Evolutionary conservation across 192 early-diverging fungal genomes (phyloP).

Genomic region (Coemansia sp.): DNA sequence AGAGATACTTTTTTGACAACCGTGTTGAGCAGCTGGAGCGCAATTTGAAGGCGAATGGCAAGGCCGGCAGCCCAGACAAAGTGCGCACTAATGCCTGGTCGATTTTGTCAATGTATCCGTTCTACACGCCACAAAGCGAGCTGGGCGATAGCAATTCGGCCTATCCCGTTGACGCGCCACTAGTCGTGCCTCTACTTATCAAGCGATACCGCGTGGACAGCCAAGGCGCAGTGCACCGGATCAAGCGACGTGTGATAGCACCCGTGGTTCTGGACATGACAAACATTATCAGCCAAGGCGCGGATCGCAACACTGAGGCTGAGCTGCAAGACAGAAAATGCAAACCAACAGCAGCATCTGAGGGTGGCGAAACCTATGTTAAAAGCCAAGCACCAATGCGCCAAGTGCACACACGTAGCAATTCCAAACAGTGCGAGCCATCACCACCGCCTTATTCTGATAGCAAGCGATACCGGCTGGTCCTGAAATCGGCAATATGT

Average conservation of each 20-base stretch:
- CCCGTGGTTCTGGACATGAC: slow-evolving; percentile 46
- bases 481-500: slow-evolving; percentile 58
- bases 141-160: slow-evolving; percentile 55
- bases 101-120: slow-evolving; percentile 64
- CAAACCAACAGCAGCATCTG: slow-evolving; percentile 6
- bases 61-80: slow-evolving; percentile 8
- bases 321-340: not conserved
- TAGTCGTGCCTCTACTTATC: slow-evolving; percentile 67
- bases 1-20: slow-evolving; percentile 67
- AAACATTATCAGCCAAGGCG: slow-evolving; percentile 16
- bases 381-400: slow-evolving; percentile 2
- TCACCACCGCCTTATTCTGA: slow-evolving; percentile 35
- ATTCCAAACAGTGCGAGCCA: not conserved
- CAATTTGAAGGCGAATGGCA: slow-evolving; percentile 8
- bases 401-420: not conserved
- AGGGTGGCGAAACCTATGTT: slow-evolving; percentile 1
- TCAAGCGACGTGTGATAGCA: slow-evolving; percentile 53
- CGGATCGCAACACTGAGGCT: slow-evolving; percentile 5
- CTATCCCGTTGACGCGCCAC: slow-evolving; percentile 56
- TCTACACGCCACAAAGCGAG: slow-evolving; percentile 69
- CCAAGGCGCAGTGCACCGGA: slow-evolving; percentile 38
- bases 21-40: slow-evolving; percentile 43
- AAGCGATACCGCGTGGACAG: slow-evolving; percentile 63
- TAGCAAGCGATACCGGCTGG: slow-evolving; percentile 51
- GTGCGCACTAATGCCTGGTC: slow-evolving; percentile 70